These are phyloP conservation scores for Cadophora luteo-olivacea DNA, from an alignment of 2,329 filamentous ascomycete genomes.

Conservation along the genomic window DNA sequence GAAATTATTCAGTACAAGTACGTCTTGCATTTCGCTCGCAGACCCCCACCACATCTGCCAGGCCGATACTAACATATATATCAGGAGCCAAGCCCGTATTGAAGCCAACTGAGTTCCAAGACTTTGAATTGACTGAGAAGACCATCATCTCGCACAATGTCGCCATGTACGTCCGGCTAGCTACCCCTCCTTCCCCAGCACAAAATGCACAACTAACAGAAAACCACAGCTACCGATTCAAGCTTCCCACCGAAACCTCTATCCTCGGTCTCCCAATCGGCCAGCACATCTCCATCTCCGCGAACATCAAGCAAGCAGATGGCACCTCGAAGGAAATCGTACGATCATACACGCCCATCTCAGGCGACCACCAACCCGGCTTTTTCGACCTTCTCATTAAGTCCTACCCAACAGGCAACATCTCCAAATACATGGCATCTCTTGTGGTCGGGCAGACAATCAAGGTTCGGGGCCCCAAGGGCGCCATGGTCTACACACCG, in stretches of 20 bases:
- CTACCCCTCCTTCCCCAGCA: slow-evolving; percentile 10
- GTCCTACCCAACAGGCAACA: slow-evolving; percentile 96
- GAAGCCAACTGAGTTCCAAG: slow-evolving; percentile 86
- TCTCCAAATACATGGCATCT: slow-evolving; percentile 88
- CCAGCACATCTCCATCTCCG: slow-evolving; percentile 97
- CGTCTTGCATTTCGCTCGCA: slow-evolving; percentile 47
- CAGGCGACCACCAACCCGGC: slow-evolving; percentile 85
- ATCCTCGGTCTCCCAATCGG: slow-evolving; percentile 97
- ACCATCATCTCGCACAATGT: slow-evolving; percentile 97
- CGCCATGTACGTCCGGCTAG: slow-evolving; percentile 70
- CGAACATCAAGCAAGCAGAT: slow-evolving; percentile 68
- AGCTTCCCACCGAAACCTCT: slow-evolving; percentile 75
- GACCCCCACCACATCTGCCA: background rate
- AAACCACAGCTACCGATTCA: slow-evolving; percentile 83
- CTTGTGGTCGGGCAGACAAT: slow-evolving; percentile 86
- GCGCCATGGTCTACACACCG: slow-evolving; percentile 95
- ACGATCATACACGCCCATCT: slow-evolving; percentile 91
- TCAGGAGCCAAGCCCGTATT: slow-evolving; percentile 81
- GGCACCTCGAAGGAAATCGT: slow-evolving; percentile 83
- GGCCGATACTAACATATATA: slow-evolving; percentile 23
- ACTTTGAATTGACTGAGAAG: slow-evolving; percentile 94
- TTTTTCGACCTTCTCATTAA: slow-evolving; percentile 98
- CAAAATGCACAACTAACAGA: slow-evolving; percentile 28
- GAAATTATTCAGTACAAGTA: slow-evolving; percentile 77
- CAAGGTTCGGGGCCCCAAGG: slow-evolving; percentile 92